Conservation (phyloP, 305 asterid species). For the Ajuga reptans region DNA sequence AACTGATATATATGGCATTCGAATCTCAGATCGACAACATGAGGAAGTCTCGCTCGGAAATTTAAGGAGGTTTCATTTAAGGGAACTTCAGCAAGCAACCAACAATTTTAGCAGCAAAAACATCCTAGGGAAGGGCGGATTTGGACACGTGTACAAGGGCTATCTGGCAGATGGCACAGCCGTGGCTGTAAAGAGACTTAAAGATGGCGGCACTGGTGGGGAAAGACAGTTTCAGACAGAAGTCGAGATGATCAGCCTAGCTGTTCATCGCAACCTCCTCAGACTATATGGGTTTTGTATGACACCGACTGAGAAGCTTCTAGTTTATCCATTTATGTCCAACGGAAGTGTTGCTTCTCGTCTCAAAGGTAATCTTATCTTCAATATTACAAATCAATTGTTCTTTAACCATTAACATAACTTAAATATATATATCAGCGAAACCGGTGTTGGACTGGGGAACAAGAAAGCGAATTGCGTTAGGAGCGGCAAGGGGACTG, state of each 20-base stretch:
- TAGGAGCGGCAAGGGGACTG: conserved; percentile 89
- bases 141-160: conserved; percentile 88
- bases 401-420: not conserved
- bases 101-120: conserved; percentile 72
- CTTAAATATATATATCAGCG: no score
- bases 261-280: conserved; percentile 94
- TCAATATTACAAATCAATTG: not conserved
- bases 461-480: conserved; percentile 68
- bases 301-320: conserved; percentile 74
- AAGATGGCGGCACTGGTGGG: conserved; percentile 85
- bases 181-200: conserved; percentile 83
- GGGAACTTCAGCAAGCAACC: conserved; percentile 80
- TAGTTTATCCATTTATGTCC: conserved; percentile 89
- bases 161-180: conserved; percentile 62
- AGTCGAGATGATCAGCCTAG: conserved; percentile 93
- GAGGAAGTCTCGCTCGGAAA: conserved; percentile 82
- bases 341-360: conserved; percentile 94
- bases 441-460: conserved; percentile 85
- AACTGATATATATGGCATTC: not conserved
- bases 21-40: conserved; percentile 46
- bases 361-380: conserved; percentile 46
- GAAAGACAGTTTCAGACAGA: conserved; percentile 88
- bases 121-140: conserved; percentile 89
- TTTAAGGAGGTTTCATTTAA: conserved; percentile 65
- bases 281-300: conserved; percentile 72